Percentiles rank a stretch among this genome's conserved stretches.
Evolutionary conservation across 192 early-diverging fungal species (phyloP).

Genomic region (Backusella westeae): DNA sequence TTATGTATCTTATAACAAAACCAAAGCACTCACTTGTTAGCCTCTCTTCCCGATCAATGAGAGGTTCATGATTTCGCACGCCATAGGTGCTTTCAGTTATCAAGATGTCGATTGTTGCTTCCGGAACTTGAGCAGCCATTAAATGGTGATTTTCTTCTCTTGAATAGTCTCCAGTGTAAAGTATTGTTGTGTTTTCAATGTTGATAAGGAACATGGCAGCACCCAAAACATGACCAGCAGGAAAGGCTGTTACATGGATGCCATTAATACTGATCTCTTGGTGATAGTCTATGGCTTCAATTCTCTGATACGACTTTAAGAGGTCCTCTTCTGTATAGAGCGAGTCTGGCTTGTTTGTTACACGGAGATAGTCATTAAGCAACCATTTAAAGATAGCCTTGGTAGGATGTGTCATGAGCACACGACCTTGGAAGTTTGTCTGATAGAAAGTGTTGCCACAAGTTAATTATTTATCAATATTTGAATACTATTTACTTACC

Average conservation of each 20-base stretch:
- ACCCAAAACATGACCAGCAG: constrained; percentile 97
- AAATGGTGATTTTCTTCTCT: constrained; percentile 98
- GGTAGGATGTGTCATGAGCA: constrained; percentile 99
- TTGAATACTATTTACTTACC: constrained; percentile 36
- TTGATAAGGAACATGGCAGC: constrained; percentile 97
- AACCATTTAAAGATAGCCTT: constrained; percentile 98
- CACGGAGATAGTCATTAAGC: constrained; percentile 89
- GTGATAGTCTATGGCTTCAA: constrained; percentile 95
- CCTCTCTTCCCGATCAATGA: constrained; percentile 84
- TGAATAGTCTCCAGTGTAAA: constrained; percentile 99
- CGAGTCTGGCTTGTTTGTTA: constrained; percentile 77
- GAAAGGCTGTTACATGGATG: constrained; percentile 90
- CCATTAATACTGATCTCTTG: constrained; percentile 94
- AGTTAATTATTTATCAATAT: too few species aligned
- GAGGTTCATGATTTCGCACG: constrained; percentile 92
- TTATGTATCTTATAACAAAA: background rate
- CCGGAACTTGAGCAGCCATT: constrained; percentile 92
- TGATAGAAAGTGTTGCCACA: constrained; percentile 13
- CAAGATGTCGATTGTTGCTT: constrained; percentile 79
- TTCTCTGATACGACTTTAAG: constrained; percentile 75
- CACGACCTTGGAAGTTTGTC: constrained; percentile 93
- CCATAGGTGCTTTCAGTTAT: constrained; percentile 98
- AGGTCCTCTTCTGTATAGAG: constrained; percentile 92
- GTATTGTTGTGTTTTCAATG: constrained; percentile 80
- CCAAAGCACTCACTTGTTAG: constrained; percentile 63